A percentile compares a stretch with the other conserved stretches of the same genome.
Evolutionary conservation across 2,329 filamentous ascomycete species (phyloP).

Genomic region (Rhynchosporium secalis): DNA sequence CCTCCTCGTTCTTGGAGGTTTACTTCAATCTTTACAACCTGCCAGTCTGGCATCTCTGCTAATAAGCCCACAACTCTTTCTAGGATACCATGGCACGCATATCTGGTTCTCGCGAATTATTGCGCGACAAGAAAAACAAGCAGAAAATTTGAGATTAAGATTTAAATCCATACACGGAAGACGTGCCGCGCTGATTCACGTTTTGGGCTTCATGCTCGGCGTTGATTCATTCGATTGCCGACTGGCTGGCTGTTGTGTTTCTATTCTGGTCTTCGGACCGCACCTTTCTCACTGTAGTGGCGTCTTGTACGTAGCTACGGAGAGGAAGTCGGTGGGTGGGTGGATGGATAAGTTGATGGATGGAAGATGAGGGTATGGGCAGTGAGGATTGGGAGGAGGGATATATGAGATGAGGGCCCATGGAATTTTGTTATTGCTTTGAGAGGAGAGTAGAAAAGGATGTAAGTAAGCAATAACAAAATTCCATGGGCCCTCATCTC

Average conservation of each 20-base stretch:
- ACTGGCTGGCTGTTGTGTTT: no score
- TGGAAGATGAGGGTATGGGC: not conserved
- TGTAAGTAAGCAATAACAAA: no score
- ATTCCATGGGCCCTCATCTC: no score
- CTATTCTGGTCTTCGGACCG: constrained; percentile 20
- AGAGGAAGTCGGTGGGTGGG: constrained; percentile 43
- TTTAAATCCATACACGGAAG: no score
- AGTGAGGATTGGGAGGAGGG: not conserved
- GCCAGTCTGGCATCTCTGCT: constrained; percentile 21
- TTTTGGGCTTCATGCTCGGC: constrained; percentile 3
- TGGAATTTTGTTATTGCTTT: no score
- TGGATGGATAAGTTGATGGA: not conserved
- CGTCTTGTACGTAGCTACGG: constrained; percentile 50
- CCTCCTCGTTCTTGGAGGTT: not conserved
- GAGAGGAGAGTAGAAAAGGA: no score
- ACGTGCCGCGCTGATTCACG: not conserved
- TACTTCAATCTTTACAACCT: constrained; percentile 8
- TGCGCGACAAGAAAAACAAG: not conserved
- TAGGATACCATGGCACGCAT: not conserved
- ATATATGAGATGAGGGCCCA: no score
- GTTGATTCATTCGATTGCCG: constrained; percentile 27
- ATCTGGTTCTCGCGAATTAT: constrained; percentile 3
- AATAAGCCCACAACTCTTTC: not conserved
- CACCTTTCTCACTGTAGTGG: constrained; percentile 55
- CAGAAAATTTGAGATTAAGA: no score